These are phyloP conservation scores for Petunia hybrid DNA, from an alignment of 305 asterid species.

Conservation along the genomic window DNA sequence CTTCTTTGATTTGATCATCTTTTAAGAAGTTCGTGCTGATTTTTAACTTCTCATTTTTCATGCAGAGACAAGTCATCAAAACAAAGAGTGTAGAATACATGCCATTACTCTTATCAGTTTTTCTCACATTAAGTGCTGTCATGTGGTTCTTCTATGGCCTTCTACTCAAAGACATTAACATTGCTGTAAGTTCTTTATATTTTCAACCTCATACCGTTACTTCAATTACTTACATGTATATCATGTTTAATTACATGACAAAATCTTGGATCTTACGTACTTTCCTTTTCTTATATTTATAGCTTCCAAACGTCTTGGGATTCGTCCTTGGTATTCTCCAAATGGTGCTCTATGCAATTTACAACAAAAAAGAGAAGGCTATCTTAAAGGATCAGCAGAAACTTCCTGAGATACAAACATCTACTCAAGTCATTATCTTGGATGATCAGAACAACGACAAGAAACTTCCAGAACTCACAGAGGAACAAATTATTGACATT, in stretches of 20 bases:
- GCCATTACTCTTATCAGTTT: slow-evolving; percentile 72
- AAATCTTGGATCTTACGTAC: background rate
- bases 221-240: background rate
- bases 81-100: slow-evolving; percentile 74
- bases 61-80: slow-evolving; percentile 71
- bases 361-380: slow-evolving; percentile 54
- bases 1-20: slow-evolving; percentile 28
- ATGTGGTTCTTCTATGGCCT: slow-evolving; percentile 86
- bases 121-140: slow-evolving; percentile 77
- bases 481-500: slow-evolving; percentile 33
- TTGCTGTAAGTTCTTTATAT: slow-evolving; percentile 61
- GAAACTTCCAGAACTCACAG: slow-evolving; percentile 14
- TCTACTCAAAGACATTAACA: slow-evolving; percentile 61
- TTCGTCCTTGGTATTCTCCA: slow-evolving; percentile 70
- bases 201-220: background rate
- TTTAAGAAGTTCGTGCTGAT: background rate
- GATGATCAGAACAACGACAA: slow-evolving; percentile 26
- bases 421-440: slow-evolving; percentile 30
- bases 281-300: background rate
- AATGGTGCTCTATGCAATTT: slow-evolving; percentile 61
- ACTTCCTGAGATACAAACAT: slow-evolving; percentile 37
- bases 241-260: background rate
- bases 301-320: slow-evolving; percentile 76
- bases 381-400: slow-evolving; percentile 26
- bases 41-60: background rate